These are phyloP conservation scores for Sclerotiophoma versabilis DNA, from an alignment of 2,329 filamentous ascomycete genomes.

Conservation along the genomic window DNA sequence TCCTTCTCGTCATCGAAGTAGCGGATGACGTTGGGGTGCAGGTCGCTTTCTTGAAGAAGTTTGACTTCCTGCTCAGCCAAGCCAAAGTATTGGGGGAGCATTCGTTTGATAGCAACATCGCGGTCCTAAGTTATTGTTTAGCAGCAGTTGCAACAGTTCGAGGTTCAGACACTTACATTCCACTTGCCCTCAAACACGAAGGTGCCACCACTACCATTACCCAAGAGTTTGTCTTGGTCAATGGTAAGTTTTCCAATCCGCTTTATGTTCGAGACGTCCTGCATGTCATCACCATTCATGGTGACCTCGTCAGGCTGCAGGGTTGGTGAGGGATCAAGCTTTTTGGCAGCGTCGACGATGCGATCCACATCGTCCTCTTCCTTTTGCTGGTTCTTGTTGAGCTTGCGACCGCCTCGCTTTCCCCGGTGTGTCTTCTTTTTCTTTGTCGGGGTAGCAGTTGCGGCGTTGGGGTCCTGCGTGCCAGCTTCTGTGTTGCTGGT, in stretches of 20 bases:
- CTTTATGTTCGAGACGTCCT: constrained; percentile 58
- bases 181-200: constrained; percentile 95
- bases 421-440: constrained; percentile 61
- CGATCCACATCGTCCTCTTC: constrained; percentile 48
- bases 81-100: constrained; percentile 95
- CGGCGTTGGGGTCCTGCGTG: constrained; percentile 30
- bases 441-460: constrained; percentile 43
- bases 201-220: constrained; percentile 92
- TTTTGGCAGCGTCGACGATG: constrained; percentile 51
- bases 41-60: constrained; percentile 88
- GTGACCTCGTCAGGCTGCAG: constrained; percentile 51
- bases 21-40: constrained; percentile 95
- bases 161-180: constrained; percentile 58
- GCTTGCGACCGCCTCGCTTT: constrained; percentile 56
- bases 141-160: background rate
- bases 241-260: constrained; percentile 68
- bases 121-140: constrained; percentile 61
- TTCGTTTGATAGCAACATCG: constrained; percentile 93
- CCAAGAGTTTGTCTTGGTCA: constrained; percentile 66
- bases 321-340: constrained; percentile 41
- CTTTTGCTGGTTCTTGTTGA: constrained; percentile 51
- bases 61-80: constrained; percentile 94
- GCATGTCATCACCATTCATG: constrained; percentile 53
- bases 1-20: constrained; percentile 94
- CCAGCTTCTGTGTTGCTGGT: constrained; percentile 25